Base-by-base conservation (phyloP, 352 stramenopile species). In the Globisporangium recalcitrans region DNA sequence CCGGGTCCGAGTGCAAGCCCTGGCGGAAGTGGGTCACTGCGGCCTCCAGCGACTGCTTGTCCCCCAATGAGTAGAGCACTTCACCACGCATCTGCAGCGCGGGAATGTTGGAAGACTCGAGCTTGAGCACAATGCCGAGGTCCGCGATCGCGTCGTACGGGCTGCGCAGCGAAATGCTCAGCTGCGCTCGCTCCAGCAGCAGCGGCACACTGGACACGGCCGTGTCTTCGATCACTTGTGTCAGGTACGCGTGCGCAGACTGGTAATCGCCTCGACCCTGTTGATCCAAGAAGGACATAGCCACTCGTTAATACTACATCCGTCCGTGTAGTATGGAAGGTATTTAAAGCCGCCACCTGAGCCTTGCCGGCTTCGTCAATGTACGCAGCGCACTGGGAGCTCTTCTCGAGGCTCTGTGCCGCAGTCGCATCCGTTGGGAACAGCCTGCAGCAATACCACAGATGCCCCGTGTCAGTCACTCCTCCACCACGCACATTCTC, bases 61-160 rank as follows among this genome's bases (percentile, higher is more conserved):
- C 85, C 29, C 82, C 85, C 5, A 94, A 69, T 55, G 79, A 85
- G 69, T 94, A 94, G 60, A 91, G 80, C 22, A 90, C 81, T 61
- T 92, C 78, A 31, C 82, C 85, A 36, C 85, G 85, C 67, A 88
- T 74, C 57, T 87, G 76, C 22, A 94, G 68, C 29, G 85, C 85
- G 7, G 74, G 62, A 5, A 94, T 49, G 60, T 88, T 91, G 2
- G 75, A 85, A 10, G 75, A 67, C 40, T 93, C 85, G 46, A 90
- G 64, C 60, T 90, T 90, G 36, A 93, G 71, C 56, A 91, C 80
- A 0, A 72, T 75, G 4, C 85, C 80, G 9, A 90, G 70, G 57
- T 93, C 85, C 0, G 80, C 77, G 61, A 93, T 87, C 16, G 84
- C 77, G 52, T 93, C 85, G 69, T 88, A 93, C 53, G 82, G 74